phyloP scores from a whole-genome alignment of 495 filamentous ascomycete species.

The Xylaria palmicola region DNA sequence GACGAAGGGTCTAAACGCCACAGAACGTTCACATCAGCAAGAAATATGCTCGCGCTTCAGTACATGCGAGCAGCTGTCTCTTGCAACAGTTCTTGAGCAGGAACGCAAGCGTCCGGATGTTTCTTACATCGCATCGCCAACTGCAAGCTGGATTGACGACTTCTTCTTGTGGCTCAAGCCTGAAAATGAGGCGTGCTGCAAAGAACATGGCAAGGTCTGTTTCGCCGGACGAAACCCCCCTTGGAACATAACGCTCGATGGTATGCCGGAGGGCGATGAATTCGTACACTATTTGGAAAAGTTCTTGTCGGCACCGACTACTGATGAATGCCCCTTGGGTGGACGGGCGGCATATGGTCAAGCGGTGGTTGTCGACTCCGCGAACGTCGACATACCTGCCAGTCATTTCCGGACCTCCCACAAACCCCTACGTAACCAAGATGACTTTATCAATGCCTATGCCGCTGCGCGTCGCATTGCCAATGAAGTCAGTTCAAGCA shows the following conservation, averaged over 20 bases:
- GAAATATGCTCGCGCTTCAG: constrained; percentile 90
- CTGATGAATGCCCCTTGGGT: constrained; percentile 78
- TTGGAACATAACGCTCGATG: constrained; percentile 84
- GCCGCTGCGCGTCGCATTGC: constrained; percentile 89
- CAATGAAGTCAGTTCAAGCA: constrained; percentile 61
- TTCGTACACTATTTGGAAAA: constrained; percentile 80
- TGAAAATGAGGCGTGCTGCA: constrained; percentile 74
- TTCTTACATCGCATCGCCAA: constrained; percentile 87
- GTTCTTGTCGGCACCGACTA: constrained; percentile 80
- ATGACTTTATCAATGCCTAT: constrained; percentile 92
- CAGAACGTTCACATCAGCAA: constrained; percentile 69
- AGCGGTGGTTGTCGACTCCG: constrained; percentile 75
- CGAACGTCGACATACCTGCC: constrained; percentile 64
- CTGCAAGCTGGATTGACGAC: constrained; percentile 96
- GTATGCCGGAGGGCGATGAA: constrained; percentile 90
- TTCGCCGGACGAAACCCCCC: constrained; percentile 71
- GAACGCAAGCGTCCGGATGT: constrained; percentile 88
- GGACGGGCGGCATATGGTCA: constrained; percentile 84
- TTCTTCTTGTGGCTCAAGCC: constrained; percentile 96
- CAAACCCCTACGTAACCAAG: constrained; percentile 77
- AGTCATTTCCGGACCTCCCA: constrained; percentile 92
- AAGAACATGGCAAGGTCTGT: constrained; percentile 63
- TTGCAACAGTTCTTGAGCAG: constrained; percentile 85
- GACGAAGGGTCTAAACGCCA: constrained; percentile 74
- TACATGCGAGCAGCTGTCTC: constrained; percentile 76